phyloP scores from a whole-genome alignment of 2,329 filamentous ascomycete species.

The Beauveria sp. region DNA sequence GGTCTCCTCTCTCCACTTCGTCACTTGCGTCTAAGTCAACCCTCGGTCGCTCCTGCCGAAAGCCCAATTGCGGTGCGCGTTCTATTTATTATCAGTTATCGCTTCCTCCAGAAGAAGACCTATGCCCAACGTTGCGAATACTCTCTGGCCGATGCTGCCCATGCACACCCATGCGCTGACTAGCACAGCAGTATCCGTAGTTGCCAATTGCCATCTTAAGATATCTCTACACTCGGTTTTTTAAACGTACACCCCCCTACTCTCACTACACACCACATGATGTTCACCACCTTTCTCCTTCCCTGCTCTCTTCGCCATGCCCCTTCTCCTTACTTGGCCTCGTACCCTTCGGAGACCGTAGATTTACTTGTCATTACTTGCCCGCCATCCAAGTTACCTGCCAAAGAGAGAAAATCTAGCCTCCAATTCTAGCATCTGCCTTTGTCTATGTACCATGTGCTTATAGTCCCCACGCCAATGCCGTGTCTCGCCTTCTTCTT shows the following conservation, averaged over 20 bases:
- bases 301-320: background rate
- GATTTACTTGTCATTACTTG: background rate
- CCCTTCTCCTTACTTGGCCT: no score
- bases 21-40: conserved; percentile 1
- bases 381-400: background rate
- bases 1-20: background rate
- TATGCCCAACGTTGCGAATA: background rate
- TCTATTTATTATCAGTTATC: conserved; percentile 2
- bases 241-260: no score
- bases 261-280: no score
- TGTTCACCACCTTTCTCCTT: background rate
- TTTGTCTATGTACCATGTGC: background rate
- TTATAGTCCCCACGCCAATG: no score
- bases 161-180: background rate
- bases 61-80: background rate
- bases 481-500: background rate
- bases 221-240: background rate
- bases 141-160: background rate
- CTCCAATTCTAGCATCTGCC: background rate
- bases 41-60: conserved; percentile 5
- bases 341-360: background rate
- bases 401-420: background rate
- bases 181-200: background rate
- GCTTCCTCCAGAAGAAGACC: background rate
- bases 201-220: no score